Percentiles rank a stretch among this genome's conserved stretches.
These are phyloP conservation scores for Lachnellula subtilissima DNA, from an alignment of 2,329 filamentous ascomycete genomes.

Conservation along the genomic window DNA sequence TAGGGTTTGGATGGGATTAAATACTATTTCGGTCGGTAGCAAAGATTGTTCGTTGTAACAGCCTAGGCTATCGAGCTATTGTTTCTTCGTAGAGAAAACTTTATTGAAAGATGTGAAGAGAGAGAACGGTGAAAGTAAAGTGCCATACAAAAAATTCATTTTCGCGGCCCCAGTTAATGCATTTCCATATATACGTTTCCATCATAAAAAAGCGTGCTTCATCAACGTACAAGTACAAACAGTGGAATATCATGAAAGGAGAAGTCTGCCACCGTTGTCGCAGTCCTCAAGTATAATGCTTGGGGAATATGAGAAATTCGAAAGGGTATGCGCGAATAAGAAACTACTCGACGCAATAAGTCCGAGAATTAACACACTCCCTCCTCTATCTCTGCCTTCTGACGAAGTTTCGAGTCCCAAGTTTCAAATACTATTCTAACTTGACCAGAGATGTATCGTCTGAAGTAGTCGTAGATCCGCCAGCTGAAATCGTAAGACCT, in stretches of 20 bases:
- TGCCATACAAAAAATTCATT: too few relatives aligned
- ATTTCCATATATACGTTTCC: neutral
- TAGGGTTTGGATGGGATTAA: too few relatives aligned
- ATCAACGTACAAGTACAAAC: neutral
- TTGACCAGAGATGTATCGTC: slow-evolving; percentile 23
- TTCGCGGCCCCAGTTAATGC: neutral
- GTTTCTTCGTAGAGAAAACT: neutral
- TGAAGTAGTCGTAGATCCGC: slow-evolving; percentile 14
- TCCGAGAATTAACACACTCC: neutral
- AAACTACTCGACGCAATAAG: neutral
- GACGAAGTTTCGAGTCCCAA: neutral
- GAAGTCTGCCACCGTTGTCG: neutral
- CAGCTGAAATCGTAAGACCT: slow-evolving; percentile 45
- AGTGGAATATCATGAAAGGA: neutral
- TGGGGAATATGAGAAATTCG: neutral
- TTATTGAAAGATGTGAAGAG: neutral
- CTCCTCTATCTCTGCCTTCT: neutral
- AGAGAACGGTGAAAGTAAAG: neutral
- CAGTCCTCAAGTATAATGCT: neutral
- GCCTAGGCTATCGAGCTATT: too few relatives aligned
- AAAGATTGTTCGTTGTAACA: too few relatives aligned
- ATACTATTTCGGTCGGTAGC: too few relatives aligned
- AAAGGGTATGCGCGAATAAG: neutral
- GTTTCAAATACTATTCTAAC: slow-evolving; percentile 13
- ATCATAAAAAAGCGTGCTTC: neutral